These are phyloP conservation scores for Paecilomyces variotii DNA, from an alignment of 2,329 filamentous ascomycete genomes.

Conservation along the genomic window DNA sequence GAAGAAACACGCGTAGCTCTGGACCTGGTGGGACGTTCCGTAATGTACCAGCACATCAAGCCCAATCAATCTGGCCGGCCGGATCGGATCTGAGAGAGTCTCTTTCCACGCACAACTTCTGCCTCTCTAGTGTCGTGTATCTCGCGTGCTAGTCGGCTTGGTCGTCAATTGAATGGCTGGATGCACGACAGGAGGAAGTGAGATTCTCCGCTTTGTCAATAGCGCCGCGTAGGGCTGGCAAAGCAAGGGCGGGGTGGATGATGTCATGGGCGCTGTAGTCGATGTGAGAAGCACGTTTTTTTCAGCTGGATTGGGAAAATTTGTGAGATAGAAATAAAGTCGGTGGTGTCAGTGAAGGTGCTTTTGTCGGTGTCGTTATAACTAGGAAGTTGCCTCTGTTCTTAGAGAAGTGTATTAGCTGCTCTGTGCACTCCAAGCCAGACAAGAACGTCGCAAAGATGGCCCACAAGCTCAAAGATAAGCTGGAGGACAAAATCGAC, in stretches of 20 bases:
- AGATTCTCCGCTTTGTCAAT: background rate
- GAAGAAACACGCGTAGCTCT: background rate
- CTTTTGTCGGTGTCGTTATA: background rate
- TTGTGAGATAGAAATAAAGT: background rate
- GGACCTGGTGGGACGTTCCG: background rate
- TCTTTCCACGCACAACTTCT: background rate
- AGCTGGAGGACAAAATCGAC: conserved; percentile 12
- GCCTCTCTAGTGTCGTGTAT: background rate
- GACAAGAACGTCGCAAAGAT: background rate
- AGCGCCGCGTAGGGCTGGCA: background rate
- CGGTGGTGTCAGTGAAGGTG: too few relatives aligned
- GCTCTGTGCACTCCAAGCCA: background rate
- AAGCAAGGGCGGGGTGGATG: conserved; percentile 2
- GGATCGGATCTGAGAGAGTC: background rate
- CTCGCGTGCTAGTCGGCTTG: background rate
- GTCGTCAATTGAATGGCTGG: background rate
- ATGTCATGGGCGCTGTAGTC: conserved; percentile 1
- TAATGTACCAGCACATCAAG: background rate
- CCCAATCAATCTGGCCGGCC: background rate
- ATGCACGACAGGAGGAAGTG: background rate
- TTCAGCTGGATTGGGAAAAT: background rate
- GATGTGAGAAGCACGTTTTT: background rate
- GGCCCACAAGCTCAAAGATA: conserved; percentile 16
- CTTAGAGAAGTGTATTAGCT: background rate
- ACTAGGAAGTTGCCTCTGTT: background rate